phyloP scores from a whole-genome alignment of 179 eudicot species.

The Silene coronaria region DNA sequence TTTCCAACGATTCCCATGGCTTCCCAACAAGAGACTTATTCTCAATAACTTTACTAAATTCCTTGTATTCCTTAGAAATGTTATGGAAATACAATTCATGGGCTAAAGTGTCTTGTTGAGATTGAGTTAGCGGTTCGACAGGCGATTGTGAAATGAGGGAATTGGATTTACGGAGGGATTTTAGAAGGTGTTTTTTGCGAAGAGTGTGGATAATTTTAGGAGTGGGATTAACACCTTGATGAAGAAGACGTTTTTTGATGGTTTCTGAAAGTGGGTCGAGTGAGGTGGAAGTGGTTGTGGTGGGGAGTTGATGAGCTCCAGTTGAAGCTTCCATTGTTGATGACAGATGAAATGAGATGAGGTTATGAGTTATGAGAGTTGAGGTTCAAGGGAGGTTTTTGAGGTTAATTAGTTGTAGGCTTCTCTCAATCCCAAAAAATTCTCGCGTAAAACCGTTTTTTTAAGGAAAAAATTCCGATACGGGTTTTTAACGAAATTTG shows the following conservation, averaged over 20 bases:
- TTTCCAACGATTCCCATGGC: conserved; percentile 73
- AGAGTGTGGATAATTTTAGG: conserved; percentile 83
- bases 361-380: conserved; percentile 16
- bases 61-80: conserved; percentile 53
- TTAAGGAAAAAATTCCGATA: no score
- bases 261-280: conserved; percentile 30
- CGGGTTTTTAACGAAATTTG: no score
- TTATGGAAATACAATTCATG: conserved; percentile 53
- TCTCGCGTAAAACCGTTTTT: no score
- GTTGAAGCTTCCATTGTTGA: conserved; percentile 26
- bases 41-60: conserved; percentile 28
- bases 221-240: conserved; percentile 55
- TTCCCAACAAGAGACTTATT: conserved; percentile 42
- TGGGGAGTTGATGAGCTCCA: conserved; percentile 20
- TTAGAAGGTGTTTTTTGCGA: conserved; percentile 71
- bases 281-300: conserved; percentile 15
- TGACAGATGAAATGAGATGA: background rate
- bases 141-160: conserved; percentile 28
- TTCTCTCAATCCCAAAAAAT: no score
- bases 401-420: no score
- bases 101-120: conserved; percentile 32
- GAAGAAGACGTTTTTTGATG: conserved; percentile 53
- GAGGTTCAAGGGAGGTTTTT: conserved; percentile 9
- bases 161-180: conserved; percentile 54
- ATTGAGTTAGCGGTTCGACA: conserved; percentile 26